A percentile compares a stretch with the other conserved stretches of the same genome.
phyloP scores from a whole-genome alignment of 495 filamentous ascomycete genomes.

The Pyrenula aspistea region DNA sequence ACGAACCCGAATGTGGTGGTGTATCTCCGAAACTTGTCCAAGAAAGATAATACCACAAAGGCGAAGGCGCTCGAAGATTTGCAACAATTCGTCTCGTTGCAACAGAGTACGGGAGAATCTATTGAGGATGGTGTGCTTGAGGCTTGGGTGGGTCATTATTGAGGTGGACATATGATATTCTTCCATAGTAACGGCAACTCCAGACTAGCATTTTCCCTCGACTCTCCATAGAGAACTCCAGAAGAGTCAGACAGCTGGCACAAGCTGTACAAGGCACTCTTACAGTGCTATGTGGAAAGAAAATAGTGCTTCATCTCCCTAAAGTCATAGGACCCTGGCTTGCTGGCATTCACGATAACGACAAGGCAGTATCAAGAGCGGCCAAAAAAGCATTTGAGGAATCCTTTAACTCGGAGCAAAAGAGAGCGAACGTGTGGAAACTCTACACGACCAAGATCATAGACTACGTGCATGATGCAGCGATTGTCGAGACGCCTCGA shows the following conservation, averaged over 20 bases:
- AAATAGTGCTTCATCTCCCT: conserved; percentile 65
- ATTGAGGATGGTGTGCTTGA: conserved; percentile 68
- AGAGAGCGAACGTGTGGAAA: conserved; percentile 61
- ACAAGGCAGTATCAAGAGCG: conserved; percentile 56
- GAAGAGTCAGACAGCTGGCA: conserved; percentile 76
- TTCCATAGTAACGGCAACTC: neutral
- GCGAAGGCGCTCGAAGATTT: conserved; percentile 88
- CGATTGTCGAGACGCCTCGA: conserved; percentile 59
- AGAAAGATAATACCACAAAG: conserved; percentile 88
- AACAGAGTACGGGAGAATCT: conserved; percentile 33
- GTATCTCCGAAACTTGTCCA: conserved; percentile 79
- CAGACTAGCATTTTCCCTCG: conserved; percentile 81
- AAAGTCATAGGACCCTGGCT: conserved; percentile 77
- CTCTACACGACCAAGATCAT: conserved; percentile 64
- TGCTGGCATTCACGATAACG: conserved; percentile 74
- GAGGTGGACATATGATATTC: conserved; percentile 3
- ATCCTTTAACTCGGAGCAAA: conserved; percentile 70
- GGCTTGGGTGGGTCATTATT: conserved; percentile 62
- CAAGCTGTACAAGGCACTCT: conserved; percentile 65
- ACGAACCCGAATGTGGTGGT: conserved; percentile 73
- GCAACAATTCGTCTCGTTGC: conserved; percentile 42
- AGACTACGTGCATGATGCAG: conserved; percentile 66
- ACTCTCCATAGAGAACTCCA: conserved; percentile 72
- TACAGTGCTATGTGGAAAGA: conserved; percentile 59
- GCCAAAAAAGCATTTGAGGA: conserved; percentile 61